Base-by-base conservation (phyloP, 805 yeast species). In the Candida stauntonica region DNA sequence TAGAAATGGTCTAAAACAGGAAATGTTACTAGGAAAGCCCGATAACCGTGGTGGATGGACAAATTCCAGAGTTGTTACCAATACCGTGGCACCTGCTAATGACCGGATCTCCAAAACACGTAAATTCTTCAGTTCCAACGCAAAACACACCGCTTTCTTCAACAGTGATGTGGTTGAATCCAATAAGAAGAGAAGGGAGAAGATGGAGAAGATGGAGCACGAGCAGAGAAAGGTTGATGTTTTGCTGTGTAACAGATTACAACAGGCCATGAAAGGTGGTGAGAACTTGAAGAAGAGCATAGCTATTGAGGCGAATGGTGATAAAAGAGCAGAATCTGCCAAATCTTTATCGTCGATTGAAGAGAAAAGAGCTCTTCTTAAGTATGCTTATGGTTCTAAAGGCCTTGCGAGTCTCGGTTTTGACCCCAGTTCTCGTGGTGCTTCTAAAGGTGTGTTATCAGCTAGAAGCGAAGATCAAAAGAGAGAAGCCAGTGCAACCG, bases 61-160 rank as follows among this genome's bases (percentile, higher is more conserved):
- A 35, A 48, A 45, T 21, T 61, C 54, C 21, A 42, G 50, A 2
- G 44, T 55, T 15, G 47, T 57, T 4, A 57, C 54, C 14, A 53
- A 57, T 37, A 45, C 42, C 9, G 47, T 47, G 33, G 55, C 52
- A 1, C 58, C 56, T 11, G 42, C 47, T 29, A 44, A 38, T 14
- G 51, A 54, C 30, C 55, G 53, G 28, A 41, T 47, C 3, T 35
- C 48, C n/a, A 33, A 49, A 19, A 41, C 52, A n/a, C 46, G 48
- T 24, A 40, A 57, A 24, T 56, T 60, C 27, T 77, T 75, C 44
- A 62, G 68, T 3, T 63, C 61, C 35, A 55, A 58, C 1, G 56
- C 62, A 17, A 68, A 75, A 5, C 71, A 73, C 19, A 60, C 61
- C 33, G 78, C 79, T 3, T 76, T 75, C 46, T 75, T 69, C 48